phyloP scores from a whole-genome alignment of 2,329 filamentous ascomycete species.

The Fusarium oligoseptatum region DNA sequence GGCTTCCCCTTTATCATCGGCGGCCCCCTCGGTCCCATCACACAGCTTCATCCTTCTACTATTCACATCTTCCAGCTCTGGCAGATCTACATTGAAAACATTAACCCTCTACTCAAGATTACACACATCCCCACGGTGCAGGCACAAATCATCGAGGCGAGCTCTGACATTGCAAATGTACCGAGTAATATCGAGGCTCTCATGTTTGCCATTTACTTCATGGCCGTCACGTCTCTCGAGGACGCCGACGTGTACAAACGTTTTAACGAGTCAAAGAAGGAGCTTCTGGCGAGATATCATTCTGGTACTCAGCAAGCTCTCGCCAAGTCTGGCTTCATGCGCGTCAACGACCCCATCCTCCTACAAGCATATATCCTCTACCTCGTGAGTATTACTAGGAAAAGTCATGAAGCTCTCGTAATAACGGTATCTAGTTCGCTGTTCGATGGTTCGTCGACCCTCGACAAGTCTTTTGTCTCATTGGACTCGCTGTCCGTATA shows the following conservation, averaged over 20 bases:
- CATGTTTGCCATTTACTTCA: conserved; percentile 75
- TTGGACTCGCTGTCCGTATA: conserved; percentile 75
- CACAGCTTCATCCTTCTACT: conserved; percentile 64
- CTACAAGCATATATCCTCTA: conserved; percentile 78
- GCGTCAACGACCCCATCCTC: conserved; percentile 73
- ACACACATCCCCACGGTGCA: conserved; percentile 77
- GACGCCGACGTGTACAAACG: conserved; percentile 67
- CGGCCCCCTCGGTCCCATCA: conserved; percentile 57
- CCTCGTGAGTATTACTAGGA: conserved; percentile 62
- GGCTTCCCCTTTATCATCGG: conserved; percentile 71
- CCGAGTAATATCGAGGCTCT: conserved; percentile 72
- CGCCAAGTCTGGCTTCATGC: conserved; percentile 75
- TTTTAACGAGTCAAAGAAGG: conserved; percentile 66
- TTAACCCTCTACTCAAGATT: conserved; percentile 77
- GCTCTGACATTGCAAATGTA: conserved; percentile 66
- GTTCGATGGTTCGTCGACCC: conserved; percentile 72
- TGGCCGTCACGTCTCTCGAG: conserved; percentile 69
- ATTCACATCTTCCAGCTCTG: conserved; percentile 75
- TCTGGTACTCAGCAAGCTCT: conserved; percentile 74
- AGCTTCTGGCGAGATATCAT: conserved; percentile 67
- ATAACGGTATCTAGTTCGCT: conserved; percentile 49
- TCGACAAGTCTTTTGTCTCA: conserved; percentile 60
- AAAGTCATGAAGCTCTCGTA: neutral
- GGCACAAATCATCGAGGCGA: conserved; percentile 72
- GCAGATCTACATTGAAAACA: conserved; percentile 78